Evolutionary conservation across 2,329 filamentous ascomycete species (phyloP), one percentile per base, ranked within the genome.

Genomic region (Fusarium sp.): DNA sequence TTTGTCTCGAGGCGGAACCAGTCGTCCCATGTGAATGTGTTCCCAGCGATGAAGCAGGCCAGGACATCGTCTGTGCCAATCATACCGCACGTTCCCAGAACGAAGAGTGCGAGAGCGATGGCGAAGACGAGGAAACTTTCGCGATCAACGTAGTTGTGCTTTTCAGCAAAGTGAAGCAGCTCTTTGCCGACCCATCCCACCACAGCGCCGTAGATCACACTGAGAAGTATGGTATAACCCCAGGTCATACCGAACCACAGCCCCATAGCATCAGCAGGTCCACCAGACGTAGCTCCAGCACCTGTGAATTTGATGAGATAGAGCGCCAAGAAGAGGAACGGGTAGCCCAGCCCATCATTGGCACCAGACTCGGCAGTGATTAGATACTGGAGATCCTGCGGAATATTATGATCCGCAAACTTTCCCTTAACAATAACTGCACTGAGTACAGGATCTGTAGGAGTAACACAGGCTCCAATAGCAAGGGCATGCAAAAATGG

Each of bases 371-470:
- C 95, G 30, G 91, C 92, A 54, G 93, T 88, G 77, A 94, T 93
- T 75, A 94, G 93, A 72, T 92, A 91, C 83, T 97, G 94, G 54
- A 98, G 84, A 33, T 91, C 89, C 64, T 91, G 91, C 1, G 95
- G 94, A 24, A 97, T 91, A 79, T 97, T 96, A 77, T 95, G 92
- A 78, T 97, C 95, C 2, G 95, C 95, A 79, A 97, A 98, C 76
- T 93, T 95, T 36, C 95, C 95, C 84, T 97, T 97, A 50, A 97
- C 94, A 64, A 97, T 97, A 6, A 93, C 93, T 72, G 96, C 95
- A 22, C 93, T 95, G 41, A 97, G 82, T 3, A 97, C 91, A 0
- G 95, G 95, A 77, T 98, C 95, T 0, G 95, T 97, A 0, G 95
- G 95, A 6, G 95, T 96, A n/a, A 98, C 91, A 78, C 95, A 97